Base-by-base conservation (phyloP, 2,329 filamentous ascomycete genomes). In the Penicillium sp. region DNA sequence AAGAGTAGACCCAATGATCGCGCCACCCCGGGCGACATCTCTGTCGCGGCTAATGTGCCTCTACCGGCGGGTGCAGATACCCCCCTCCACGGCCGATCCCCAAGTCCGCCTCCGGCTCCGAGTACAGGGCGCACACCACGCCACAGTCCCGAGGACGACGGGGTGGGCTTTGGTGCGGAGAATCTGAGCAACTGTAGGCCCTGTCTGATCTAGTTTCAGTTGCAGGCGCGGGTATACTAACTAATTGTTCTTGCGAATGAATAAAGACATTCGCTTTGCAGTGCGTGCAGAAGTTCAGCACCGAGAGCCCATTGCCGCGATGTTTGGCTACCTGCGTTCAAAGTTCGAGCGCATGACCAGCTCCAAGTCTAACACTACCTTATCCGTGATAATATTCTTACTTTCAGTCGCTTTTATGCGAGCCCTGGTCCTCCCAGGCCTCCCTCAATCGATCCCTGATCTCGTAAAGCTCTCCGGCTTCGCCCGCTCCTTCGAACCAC, bases 381-480 rank as follows among this genome's bases (percentile, higher is more conserved):
- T 84, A 47, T 86, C 87, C 8, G 62, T 87, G 3, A 51, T 89
- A 16, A 71, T 87, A 47, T 77, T 81, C 3, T 66, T 94, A 7
- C 58, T 94, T 29, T 84, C 87, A 10, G 79, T 90, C 64, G 78
- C 84, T 7, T 76, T 87, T 19, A 71, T 90, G 62, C 83, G 86
- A 57, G 80, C 84, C 9, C 75, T 95, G 14, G 83, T 90, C 47
- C 81, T 88, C 55, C 89, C 91, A 10, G 87, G 85, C 29, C 73
- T 78, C 5, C 80, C 83, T 35, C 85, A 80, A 11, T 84, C 89
- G 0, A 87, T 89, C 2, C 90, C 90, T 0, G 92, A 97, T 69
- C 81, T 97, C 14, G 88, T 96, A 69, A 96, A 96, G 71, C 88
- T 97, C 23, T 92, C 92, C 4, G 87, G 88, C 47, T 84, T 97